Conservation (phyloP, 2,329 filamentous ascomycete genomes). For the Colletotrichum chrysophilum region DNA sequence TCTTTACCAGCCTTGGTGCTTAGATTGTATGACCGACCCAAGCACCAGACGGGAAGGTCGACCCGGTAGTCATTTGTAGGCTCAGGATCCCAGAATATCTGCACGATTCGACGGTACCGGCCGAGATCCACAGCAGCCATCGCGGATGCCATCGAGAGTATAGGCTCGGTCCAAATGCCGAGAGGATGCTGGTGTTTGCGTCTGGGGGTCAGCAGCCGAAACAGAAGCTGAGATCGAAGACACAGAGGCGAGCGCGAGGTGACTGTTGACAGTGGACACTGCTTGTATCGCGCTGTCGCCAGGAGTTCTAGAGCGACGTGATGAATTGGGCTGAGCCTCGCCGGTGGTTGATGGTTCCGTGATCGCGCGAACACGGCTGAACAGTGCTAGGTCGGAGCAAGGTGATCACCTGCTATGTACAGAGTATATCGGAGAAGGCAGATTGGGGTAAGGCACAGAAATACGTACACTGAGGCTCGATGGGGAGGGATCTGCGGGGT, state of each 20-base stretch:
- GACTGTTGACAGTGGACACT: not conserved
- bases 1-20: slow-evolving; percentile 29
- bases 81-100: slow-evolving; percentile 91
- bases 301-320: not conserved
- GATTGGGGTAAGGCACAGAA: not conserved
- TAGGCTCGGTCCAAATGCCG: not conserved
- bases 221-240: not conserved
- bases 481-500: not conserved
- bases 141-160: slow-evolving; percentile 34
- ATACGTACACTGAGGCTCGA: not conserved
- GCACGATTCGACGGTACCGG: slow-evolving; percentile 80
- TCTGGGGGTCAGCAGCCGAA: not conserved
- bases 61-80: slow-evolving; percentile 77
- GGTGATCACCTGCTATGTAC: not conserved
- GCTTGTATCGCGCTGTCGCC: not conserved
- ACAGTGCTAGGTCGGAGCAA: not conserved
- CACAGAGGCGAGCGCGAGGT: not conserved
- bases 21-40: slow-evolving; percentile 62
- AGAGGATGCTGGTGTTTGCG: not conserved
- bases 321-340: not conserved
- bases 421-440: not conserved
- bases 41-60: slow-evolving; percentile 81
- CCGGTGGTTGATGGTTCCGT: not conserved
- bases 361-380: not conserved
- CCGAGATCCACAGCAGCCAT: slow-evolving; percentile 72